Evolutionary conservation across 352 stramenopile species (phyloP), one percentile per base, ranked within the genome.

Genomic region (Phytophthora agathidicida): DNA sequence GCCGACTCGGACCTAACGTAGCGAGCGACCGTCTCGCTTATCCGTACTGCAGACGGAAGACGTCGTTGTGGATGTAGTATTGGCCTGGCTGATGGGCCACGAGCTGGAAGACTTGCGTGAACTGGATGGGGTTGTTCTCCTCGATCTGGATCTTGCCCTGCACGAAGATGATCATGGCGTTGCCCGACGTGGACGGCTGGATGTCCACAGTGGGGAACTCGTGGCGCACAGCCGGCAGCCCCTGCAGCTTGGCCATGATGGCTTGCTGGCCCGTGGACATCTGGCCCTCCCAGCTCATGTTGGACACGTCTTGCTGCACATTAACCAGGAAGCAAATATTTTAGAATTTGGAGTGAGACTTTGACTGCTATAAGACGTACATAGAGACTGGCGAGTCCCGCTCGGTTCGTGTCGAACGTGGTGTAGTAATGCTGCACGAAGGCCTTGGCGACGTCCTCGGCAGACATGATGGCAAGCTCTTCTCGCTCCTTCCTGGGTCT

Each of bases 1-100:
- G 36, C 42, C 28, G 31, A 51, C 44, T 53, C 23, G 45, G n/a
- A 51, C 38, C 57, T 57, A 65, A 54, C 45, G 32, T 49, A 57
- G 30, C 16, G 14, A 47, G 19, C 14, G 31, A 47, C n/a, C 33
- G 26, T 7, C 22, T 48, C 37, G 51, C 53, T 86, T 97, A 97
- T 68, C 93, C 96, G 77, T 99, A 99, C 75, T 98, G 98, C 58
- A 99, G 86, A 80, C 96, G 89, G 82, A 99, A 98, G 33, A 99
- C 74, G 72, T 98, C 90, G 79, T 99, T 99, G 72, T 99, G 93
- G 44, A 99, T 96, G 81, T 98, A 99, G 79, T 98, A 99, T 67
- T 95, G 76, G 43, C 91, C 93, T 7, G 89, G 92, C 44, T 84
- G 87, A 46, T 96, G 93, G 19, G 88, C 83, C 32, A 99, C 93